A percentile compares a stretch with the other conserved stretches of the same genome.
phyloP scores from a whole-genome alignment of 345 rosid species.

The Laguncularia racemosa region DNA sequence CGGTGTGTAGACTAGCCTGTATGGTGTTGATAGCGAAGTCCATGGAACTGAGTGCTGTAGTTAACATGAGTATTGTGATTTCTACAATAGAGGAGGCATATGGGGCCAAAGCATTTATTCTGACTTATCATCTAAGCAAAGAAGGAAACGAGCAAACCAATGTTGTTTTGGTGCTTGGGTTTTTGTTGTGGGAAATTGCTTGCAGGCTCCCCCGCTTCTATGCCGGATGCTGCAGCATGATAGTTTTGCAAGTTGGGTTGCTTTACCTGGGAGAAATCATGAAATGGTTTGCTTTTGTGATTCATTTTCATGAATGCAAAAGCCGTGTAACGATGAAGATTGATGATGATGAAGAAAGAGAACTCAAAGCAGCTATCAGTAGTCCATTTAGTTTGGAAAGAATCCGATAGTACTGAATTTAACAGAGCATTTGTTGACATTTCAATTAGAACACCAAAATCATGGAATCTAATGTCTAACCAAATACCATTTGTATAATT shows the following conservation, averaged over 20 bases:
- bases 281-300: slow-evolving; percentile 38
- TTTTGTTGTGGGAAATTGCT: slow-evolving; percentile 14
- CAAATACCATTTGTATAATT: too few relatives aligned
- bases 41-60: slow-evolving; percentile 11
- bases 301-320: slow-evolving; percentile 31
- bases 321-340: slow-evolving; percentile 15
- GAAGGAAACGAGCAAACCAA: slow-evolving; percentile 6
- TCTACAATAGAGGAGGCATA: slow-evolving; percentile 7
- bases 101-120: slow-evolving; percentile 12
- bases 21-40: slow-evolving; percentile 6
- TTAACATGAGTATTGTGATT: slow-evolving; percentile 13
- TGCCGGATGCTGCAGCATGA: not conserved
- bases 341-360: slow-evolving; percentile 24
- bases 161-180: slow-evolving; percentile 8
- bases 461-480: too few relatives aligned
- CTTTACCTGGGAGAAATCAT: slow-evolving; percentile 22
- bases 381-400: not conserved
- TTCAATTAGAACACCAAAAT: too few relatives aligned
- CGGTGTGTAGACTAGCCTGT: slow-evolving; percentile 8
- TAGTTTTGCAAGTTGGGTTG: slow-evolving; percentile 7
- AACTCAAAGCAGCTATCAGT: not conserved
- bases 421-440: too few relatives aligned
- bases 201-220: slow-evolving; percentile 13
- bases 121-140: slow-evolving; percentile 7
- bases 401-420: not conserved